phyloP scores from a whole-genome alignment of 148 eudicot genomes.

The Talinum fruticosum region DNA sequence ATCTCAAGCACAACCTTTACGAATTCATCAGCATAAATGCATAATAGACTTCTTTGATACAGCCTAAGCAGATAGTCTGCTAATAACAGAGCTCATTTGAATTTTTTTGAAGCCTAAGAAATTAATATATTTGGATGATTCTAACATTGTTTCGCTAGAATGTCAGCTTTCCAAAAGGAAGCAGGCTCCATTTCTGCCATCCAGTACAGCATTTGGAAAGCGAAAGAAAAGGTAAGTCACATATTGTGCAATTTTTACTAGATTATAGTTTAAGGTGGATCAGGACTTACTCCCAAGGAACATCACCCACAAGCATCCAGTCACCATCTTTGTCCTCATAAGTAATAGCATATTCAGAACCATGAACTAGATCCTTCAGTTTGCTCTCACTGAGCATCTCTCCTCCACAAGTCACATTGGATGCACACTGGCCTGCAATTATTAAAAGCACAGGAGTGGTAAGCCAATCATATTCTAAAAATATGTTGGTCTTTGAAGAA shows the following conservation, averaged over 20 bases:
- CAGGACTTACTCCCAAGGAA: constrained; percentile 47
- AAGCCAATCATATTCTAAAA: neutral
- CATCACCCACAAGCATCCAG: constrained; percentile 50
- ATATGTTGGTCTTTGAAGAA: neutral
- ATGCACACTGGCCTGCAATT: constrained; percentile 36
- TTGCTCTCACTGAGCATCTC: constrained; percentile 42
- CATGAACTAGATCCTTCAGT: constrained; percentile 40
- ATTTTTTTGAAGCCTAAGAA: neutral
- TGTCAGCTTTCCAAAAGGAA: neutral
- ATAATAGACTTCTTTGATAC: neutral
- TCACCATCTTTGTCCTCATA: constrained; percentile 51
- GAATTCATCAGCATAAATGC: neutral
- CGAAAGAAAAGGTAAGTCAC: neutral
- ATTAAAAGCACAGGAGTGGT: neutral
- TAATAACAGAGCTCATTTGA: neutral
- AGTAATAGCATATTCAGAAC: constrained; percentile 46
- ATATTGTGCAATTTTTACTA: neutral
- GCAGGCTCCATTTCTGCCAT: neutral
- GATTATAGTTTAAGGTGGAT: neutral
- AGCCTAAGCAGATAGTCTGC: neutral
- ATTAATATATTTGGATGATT: neutral
- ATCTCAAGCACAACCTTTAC: no score
- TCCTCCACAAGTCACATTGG: constrained; percentile 31
- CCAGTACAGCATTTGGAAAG: neutral
- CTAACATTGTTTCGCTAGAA: neutral